Conservation (phyloP, 2,329 filamentous ascomycete species). For the Trichophyton simii region DNA sequence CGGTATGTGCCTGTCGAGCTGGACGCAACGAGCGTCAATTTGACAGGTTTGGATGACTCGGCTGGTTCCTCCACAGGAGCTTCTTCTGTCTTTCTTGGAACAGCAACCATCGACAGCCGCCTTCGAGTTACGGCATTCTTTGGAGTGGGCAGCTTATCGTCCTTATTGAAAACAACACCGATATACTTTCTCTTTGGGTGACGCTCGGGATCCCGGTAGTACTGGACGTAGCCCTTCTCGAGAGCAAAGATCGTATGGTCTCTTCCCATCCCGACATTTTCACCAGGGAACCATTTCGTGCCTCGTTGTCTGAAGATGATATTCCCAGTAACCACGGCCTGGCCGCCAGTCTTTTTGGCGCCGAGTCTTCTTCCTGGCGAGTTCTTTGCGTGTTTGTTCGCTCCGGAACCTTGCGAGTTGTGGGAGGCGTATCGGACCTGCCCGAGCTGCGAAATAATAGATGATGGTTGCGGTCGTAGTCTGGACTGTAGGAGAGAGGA, state of each 20-base stretch:
- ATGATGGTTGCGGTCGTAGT: constrained; percentile 16
- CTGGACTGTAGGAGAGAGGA: not conserved
- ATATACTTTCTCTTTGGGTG: constrained; percentile 91
- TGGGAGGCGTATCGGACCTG: constrained; percentile 51
- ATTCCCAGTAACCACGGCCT: constrained; percentile 89
- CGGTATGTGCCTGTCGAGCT: constrained; percentile 30
- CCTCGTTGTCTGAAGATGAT: constrained; percentile 97
- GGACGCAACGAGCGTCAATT: constrained; percentile 8
- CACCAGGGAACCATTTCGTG: constrained; percentile 85
- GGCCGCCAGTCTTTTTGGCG: constrained; percentile 83
- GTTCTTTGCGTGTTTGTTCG: constrained; percentile 55
- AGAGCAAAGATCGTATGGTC: constrained; percentile 92
- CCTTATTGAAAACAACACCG: constrained; percentile 75
- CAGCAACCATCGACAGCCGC: constrained; percentile 59
- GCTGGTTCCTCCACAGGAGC: constrained; percentile 10
- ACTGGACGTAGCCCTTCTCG: constrained; percentile 81
- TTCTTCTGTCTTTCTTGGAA: constrained; percentile 22
- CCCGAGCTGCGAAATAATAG: constrained; percentile 26
- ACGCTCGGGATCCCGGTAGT: constrained; percentile 74
- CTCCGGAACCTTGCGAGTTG: constrained; percentile 48
- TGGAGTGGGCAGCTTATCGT: constrained; percentile 66
- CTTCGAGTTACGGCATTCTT: constrained; percentile 60
- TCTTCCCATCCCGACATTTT: constrained; percentile 88
- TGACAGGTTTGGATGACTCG: constrained; percentile 7
- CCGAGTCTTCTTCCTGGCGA: constrained; percentile 76